Evolutionary conservation across 2,329 filamentous ascomycete genomes (phyloP).

Genomic region (Thermothelomyces thermophilus): DNA sequence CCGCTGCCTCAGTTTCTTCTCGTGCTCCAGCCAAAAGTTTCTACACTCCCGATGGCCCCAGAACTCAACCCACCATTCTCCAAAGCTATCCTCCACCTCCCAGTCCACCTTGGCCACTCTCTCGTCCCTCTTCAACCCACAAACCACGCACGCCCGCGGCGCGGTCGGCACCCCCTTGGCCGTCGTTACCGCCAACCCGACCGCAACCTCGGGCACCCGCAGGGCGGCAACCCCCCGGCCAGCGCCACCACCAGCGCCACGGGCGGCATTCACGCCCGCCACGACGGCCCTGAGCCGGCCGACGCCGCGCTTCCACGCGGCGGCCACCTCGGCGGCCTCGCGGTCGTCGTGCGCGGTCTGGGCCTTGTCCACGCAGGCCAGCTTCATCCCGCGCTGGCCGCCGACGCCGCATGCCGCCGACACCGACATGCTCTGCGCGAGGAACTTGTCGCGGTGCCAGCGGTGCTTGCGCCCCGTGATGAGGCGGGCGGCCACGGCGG

Average conservation of each 20-base stretch:
- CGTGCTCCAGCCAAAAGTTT: conserved; percentile 79
- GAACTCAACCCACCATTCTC: conserved; percentile 93
- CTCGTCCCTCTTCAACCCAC: conserved; percentile 83
- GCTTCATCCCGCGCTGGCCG: conserved; percentile 75
- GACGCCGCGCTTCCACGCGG: conserved; percentile 67
- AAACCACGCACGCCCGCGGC: conserved; percentile 71
- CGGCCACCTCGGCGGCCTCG: conserved; percentile 71
- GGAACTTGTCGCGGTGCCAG: conserved; percentile 83
- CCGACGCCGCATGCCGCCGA: conserved; percentile 51
- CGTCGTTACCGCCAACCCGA: conserved; percentile 60
- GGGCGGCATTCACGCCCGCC: conserved; percentile 53
- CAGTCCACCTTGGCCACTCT: conserved; percentile 68
- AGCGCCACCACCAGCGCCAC: conserved; percentile 27
- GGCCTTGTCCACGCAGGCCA: conserved; percentile 75
- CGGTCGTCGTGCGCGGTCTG: conserved; percentile 79
- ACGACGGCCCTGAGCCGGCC: conserved; percentile 68
- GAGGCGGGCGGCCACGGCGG: conserved; percentile 66
- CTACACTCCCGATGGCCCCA: conserved; percentile 76
- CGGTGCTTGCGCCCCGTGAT: conserved; percentile 78
- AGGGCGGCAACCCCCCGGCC: background rate
- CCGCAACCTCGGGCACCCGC: conserved; percentile 62
- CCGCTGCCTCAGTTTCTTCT: conserved; percentile 60
- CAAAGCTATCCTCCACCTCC: conserved; percentile 81
- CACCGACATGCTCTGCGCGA: conserved; percentile 85
- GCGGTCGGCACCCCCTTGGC: conserved; percentile 70